These are phyloP conservation scores for Termitomyces sp. DNA, from an alignment of 768 basidiomycete genomes.

Conservation along the genomic window DNA sequence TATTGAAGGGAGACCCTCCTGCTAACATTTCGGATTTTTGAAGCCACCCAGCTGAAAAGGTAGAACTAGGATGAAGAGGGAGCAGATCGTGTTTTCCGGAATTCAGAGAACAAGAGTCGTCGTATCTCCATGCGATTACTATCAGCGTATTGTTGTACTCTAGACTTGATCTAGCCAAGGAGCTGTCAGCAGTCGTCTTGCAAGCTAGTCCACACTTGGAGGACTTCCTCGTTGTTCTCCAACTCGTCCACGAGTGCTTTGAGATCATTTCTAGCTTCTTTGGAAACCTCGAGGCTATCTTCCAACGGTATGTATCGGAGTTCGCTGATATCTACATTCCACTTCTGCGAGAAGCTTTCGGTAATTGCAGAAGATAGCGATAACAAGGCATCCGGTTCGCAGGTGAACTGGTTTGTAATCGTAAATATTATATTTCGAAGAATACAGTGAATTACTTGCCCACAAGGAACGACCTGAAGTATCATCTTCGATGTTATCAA, in stretches of 20 bases:
- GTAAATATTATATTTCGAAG: background rate
- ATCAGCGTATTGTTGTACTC: background rate
- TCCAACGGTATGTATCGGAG: constrained; percentile 51
- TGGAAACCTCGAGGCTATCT: constrained; percentile 23
- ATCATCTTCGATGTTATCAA: constrained; percentile 7
- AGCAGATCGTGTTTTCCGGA: constrained; percentile 8
- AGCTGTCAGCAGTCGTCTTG: constrained; percentile 17
- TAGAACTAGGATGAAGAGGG: constrained; percentile 6
- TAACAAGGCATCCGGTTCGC: constrained; percentile 33
- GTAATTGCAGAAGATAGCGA: constrained; percentile 31
- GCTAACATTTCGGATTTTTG: constrained; percentile 8
- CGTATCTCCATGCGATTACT: background rate
- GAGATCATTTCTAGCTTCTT: constrained; percentile 35
- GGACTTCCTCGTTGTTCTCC: constrained; percentile 53
- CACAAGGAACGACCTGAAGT: constrained; percentile 5
- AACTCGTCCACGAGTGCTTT: constrained; percentile 43
- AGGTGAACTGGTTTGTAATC: constrained; percentile 33
- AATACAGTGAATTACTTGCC: background rate
- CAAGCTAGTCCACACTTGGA: constrained; percentile 55
- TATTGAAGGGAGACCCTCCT: constrained; percentile 1
- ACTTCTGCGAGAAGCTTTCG: constrained; percentile 15
- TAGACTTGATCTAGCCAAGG: background rate
- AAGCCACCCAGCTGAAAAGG: constrained; percentile 3
- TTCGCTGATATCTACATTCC: constrained; percentile 23
- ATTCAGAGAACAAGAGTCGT: background rate